These are phyloP conservation scores for Amanita thiersii DNA, from an alignment of 768 basidiomycete genomes.

Conservation along the genomic window DNA sequence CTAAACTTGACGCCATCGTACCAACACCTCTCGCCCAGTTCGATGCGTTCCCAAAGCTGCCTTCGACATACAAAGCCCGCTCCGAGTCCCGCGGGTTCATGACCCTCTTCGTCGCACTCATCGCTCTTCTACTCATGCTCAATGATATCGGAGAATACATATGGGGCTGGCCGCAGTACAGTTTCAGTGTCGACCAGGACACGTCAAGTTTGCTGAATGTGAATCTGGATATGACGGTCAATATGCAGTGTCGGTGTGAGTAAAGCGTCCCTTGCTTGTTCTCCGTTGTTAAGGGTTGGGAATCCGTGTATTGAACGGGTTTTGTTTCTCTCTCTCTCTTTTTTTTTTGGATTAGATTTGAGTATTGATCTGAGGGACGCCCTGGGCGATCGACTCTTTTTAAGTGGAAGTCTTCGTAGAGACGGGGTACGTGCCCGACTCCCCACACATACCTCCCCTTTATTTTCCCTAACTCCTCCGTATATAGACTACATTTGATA, in stretches of 20 bases:
- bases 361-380: constrained; percentile 88
- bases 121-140: constrained; percentile 68
- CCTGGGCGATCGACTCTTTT: constrained; percentile 84
- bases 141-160: constrained; percentile 89
- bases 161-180: constrained; percentile 89
- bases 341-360: constrained; percentile 42
- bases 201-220: constrained; percentile 60
- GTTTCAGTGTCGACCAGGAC: constrained; percentile 77
- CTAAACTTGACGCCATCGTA: constrained; percentile 55
- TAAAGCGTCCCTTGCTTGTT: constrained; percentile 11
- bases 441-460: not conserved
- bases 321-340: not conserved
- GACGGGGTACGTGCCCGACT: constrained; percentile 58
- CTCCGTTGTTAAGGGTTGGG: not conserved
- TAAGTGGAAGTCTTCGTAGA: constrained; percentile 69
- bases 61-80: constrained; percentile 71
- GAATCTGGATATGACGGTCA: constrained; percentile 89
- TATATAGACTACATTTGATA: constrained; percentile 64
- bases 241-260: constrained; percentile 91
- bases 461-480: not conserved
- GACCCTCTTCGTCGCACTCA: constrained; percentile 59
- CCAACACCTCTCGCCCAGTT: constrained; percentile 64
- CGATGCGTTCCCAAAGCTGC: constrained; percentile 85
- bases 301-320: not conserved
- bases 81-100: constrained; percentile 77